Conservation (phyloP, 208 protist species). For the Acanthamoeba lenticulata region DNA sequence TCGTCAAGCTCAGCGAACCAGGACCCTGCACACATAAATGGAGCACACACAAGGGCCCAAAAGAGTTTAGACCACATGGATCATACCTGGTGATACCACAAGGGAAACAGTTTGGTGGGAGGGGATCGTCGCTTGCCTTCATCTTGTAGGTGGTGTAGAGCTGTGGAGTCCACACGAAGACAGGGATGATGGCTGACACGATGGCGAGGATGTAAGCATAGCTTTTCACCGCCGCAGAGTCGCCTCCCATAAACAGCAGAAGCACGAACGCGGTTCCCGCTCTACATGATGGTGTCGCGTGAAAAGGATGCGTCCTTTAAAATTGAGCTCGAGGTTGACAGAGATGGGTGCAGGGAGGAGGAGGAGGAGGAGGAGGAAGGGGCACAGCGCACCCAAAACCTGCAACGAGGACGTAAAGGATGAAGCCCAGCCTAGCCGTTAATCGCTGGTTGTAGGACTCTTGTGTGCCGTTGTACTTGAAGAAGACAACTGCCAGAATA, state of each 20-base stretch:
- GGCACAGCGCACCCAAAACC: neutral
- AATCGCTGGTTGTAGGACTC: slow-evolving; percentile 40
- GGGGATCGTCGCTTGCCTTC: neutral
- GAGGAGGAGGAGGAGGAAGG: neutral
- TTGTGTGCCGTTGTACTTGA: neutral
- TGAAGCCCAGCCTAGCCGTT: neutral
- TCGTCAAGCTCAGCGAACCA: slow-evolving; percentile 52
- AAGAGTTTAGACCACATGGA: too few species aligned
- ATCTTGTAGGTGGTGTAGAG: slow-evolving; percentile 55
- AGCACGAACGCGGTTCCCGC: neutral
- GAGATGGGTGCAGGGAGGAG: too few species aligned
- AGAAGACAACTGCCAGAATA: slow-evolving; percentile 53
- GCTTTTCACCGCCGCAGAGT: neutral
- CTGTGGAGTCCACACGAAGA: slow-evolving; percentile 53
- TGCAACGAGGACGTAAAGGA: neutral
- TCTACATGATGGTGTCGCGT: neutral
- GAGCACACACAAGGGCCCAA: too few species aligned
- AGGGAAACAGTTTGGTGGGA: neutral
- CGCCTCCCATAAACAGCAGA: neutral
- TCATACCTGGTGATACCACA: neutral
- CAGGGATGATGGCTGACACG: slow-evolving; percentile 9
- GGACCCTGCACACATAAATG: too few species aligned
- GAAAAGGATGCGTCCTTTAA: too few species aligned
- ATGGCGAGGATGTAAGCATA: slow-evolving; percentile 12
- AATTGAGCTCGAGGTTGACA: neutral